These are phyloP conservation scores for Nicotiana knightiana DNA, from an alignment of 257 asterid species.

Conservation along the genomic window DNA sequence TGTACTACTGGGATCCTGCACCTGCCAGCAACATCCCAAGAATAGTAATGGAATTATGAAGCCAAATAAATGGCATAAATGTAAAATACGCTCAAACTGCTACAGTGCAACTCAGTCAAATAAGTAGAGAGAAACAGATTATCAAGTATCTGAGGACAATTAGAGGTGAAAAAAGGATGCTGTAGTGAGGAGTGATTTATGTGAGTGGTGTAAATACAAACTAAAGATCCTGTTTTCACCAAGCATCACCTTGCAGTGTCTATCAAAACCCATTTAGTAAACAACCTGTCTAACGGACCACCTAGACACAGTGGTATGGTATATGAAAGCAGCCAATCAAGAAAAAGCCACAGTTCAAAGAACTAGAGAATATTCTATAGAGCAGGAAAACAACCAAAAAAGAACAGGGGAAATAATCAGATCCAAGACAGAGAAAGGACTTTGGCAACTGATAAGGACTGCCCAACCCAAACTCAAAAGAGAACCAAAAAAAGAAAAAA, in stretches of 20 bases:
- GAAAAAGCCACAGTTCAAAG: neutral
- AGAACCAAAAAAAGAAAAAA: neutral
- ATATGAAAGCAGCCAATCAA: neutral
- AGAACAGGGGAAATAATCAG: neutral
- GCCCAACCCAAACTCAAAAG: no score
- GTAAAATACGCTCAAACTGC: neutral
- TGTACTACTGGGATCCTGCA: slow-evolving; percentile 54
- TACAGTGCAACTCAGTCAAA: neutral
- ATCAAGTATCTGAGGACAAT: neutral
- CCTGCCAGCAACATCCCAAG: slow-evolving; percentile 13
- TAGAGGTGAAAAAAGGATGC: neutral
- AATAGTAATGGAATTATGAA: neutral
- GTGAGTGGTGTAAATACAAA: neutral
- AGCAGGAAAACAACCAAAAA: neutral
- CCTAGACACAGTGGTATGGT: neutral
- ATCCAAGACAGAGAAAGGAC: neutral
- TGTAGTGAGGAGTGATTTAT: neutral
- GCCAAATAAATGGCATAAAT: neutral
- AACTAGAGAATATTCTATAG: neutral
- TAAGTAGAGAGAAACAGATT: neutral
- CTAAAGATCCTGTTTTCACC: neutral
- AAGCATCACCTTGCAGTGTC: neutral
- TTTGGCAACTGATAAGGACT: neutral
- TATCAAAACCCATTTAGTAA: neutral
- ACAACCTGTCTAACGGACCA: neutral